A percentile compares a stretch with the other conserved stretches of the same genome.
These are phyloP conservation scores for Clavaria fumosa DNA, from an alignment of 768 basidiomycete species.

Conservation along the genomic window DNA sequence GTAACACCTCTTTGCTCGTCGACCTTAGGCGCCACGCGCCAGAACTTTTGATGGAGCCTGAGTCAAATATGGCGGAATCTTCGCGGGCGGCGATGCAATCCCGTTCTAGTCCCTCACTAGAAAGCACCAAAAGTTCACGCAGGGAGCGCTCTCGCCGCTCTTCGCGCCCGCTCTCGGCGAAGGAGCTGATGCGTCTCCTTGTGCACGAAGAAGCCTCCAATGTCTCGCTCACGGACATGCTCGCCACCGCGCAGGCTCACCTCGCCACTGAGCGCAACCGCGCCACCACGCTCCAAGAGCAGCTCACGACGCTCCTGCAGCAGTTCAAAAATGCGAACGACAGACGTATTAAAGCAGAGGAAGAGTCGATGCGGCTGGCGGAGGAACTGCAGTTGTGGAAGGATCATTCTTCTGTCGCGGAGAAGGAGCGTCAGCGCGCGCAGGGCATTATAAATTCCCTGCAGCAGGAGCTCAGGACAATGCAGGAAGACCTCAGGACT, in stretches of 20 bases:
- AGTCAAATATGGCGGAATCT: too few relatives aligned
- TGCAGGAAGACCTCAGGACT: slow-evolving; percentile 35
- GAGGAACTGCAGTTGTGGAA: slow-evolving; percentile 26
- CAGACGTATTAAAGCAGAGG: slow-evolving; percentile 15
- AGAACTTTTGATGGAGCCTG: too few relatives aligned
- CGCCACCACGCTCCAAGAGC: neutral
- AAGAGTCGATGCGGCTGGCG: slow-evolving; percentile 20
- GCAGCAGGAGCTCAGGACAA: slow-evolving; percentile 39
- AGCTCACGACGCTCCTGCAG: neutral
- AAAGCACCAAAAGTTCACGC: too few relatives aligned
- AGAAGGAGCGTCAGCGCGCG: slow-evolving; percentile 36
- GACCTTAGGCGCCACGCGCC: too few relatives aligned
- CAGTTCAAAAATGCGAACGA: neutral
- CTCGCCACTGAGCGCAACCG: neutral
- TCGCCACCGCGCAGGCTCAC: neutral
- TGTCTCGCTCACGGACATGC: neutral
- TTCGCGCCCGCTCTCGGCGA: neutral
- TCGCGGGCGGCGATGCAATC: too few relatives aligned
- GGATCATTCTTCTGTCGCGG: slow-evolving; percentile 24
- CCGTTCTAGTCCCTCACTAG: too few relatives aligned
- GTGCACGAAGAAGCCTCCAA: neutral
- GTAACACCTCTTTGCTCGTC: too few relatives aligned
- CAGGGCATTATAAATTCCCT: slow-evolving; percentile 31
- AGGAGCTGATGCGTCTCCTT: neutral
- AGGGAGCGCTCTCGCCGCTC: too few relatives aligned